phyloP scores from a whole-genome alignment of 495 filamentous ascomycete species.

The Barbatosphaeria neglecta region DNA sequence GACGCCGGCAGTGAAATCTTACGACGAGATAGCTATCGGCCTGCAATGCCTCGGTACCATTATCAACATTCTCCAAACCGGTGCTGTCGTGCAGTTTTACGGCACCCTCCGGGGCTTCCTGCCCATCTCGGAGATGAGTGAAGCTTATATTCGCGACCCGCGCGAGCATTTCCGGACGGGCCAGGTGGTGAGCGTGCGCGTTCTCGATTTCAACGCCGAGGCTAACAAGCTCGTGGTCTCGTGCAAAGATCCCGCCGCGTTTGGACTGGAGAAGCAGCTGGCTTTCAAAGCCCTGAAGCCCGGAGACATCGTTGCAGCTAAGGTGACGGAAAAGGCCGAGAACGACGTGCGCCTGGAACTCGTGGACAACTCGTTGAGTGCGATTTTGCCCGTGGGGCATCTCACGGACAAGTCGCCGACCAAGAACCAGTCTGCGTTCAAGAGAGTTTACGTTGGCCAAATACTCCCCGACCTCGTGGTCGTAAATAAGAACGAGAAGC shows the following conservation, averaged over 20 bases:
- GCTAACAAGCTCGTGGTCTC: conserved; percentile 69
- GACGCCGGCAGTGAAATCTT: conserved; percentile 59
- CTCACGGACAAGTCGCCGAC: conserved; percentile 67
- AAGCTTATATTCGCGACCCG: conserved; percentile 84
- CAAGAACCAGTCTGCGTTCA: conserved; percentile 63
- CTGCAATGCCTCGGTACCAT: conserved; percentile 74
- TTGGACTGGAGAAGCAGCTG: conserved; percentile 60
- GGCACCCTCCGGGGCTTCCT: conserved; percentile 71
- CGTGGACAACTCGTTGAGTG: conserved; percentile 56
- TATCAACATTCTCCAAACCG: conserved; percentile 59
- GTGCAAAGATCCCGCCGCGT: conserved; percentile 76
- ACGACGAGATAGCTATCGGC: conserved; percentile 54
- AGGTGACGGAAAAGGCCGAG: conserved; percentile 72
- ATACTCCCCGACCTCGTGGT: conserved; percentile 72
- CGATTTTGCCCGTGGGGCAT: conserved; percentile 61
- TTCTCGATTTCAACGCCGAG: conserved; percentile 63
- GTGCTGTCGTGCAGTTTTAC: conserved; percentile 90
- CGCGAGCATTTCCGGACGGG: conserved; percentile 78
- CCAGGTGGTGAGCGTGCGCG: conserved; percentile 80
- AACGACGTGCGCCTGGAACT: conserved; percentile 71
- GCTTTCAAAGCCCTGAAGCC: conserved; percentile 59
- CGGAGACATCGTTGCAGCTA: conserved; percentile 62
- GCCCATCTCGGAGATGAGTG: conserved; percentile 92
- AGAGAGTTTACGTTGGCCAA: conserved; percentile 71
- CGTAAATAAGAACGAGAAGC: conserved; percentile 63